phyloP scores from a whole-genome alignment of 129 eudicot species.

The Solidago caesia region DNA sequence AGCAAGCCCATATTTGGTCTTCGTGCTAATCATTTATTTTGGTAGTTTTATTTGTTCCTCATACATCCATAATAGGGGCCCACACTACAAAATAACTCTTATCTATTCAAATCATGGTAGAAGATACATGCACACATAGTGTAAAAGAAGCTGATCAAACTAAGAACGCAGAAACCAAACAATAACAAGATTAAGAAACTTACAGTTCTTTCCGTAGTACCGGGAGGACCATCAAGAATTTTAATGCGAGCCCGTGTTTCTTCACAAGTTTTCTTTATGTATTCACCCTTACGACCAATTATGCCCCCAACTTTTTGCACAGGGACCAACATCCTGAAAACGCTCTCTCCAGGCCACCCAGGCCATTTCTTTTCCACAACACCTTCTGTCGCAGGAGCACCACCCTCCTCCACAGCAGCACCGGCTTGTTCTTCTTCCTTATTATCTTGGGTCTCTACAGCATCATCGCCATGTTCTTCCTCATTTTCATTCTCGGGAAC shows the following conservation, averaged over 20 bases:
- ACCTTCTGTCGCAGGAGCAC: constrained; percentile 23
- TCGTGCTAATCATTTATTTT: constrained; percentile 2
- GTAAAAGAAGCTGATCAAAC: constrained; percentile 5
- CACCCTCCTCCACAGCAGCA: not conserved
- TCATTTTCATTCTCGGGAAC: constrained; percentile 41
- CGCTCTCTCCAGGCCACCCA: constrained; percentile 99
- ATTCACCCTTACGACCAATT: constrained; percentile 95
- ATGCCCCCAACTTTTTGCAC: constrained; percentile 90
- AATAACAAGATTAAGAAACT: constrained; percentile 36
- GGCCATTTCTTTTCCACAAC: constrained; percentile 80
- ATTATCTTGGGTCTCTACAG: constrained; percentile 16
- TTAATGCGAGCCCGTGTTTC: constrained; percentile 94
- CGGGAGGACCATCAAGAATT: constrained; percentile 94
- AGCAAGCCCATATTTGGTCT: constrained; percentile 6
- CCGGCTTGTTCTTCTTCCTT: constrained; percentile 21
- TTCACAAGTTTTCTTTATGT: constrained; percentile 83
- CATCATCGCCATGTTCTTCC: constrained; percentile 24
- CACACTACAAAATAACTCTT: not conserved
- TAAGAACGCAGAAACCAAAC: constrained; percentile 2
- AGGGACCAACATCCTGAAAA: constrained; percentile 86
- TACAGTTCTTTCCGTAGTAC: constrained; percentile 87
- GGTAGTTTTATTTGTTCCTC: constrained; percentile 17
- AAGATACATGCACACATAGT: constrained; percentile 4
- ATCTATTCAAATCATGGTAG: not conserved
- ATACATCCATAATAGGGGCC: not conserved